phyloP scores from a whole-genome alignment of 192 early-diverging fungal species.

The Geranomyces variabilis region DNA sequence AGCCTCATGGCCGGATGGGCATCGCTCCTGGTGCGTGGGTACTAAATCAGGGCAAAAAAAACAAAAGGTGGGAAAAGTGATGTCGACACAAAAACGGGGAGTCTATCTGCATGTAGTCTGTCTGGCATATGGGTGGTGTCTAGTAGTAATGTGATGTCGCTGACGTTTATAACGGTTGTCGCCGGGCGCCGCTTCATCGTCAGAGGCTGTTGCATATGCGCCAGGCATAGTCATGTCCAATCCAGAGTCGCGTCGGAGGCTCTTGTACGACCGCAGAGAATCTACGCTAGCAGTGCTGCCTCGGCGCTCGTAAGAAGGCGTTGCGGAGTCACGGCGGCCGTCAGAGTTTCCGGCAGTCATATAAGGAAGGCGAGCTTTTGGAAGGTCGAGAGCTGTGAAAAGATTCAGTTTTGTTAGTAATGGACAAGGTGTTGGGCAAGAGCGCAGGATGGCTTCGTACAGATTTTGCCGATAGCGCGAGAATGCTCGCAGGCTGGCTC shows the following conservation, averaged over 20 bases:
- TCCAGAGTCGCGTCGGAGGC: not conserved
- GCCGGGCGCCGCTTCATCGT: not conserved
- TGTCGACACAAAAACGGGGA: too few relatives aligned
- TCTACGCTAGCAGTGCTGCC: constrained; percentile 4
- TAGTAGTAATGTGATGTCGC: constrained; percentile 3
- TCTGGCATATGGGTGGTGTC: constrained; percentile 13
- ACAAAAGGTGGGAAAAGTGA: too few relatives aligned
- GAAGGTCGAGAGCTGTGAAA: constrained; percentile 33
- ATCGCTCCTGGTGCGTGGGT: too few relatives aligned
- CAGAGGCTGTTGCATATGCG: not conserved
- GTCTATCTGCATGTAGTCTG: constrained; percentile 2
- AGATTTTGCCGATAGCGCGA: constrained; percentile 55
- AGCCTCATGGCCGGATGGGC: too few relatives aligned
- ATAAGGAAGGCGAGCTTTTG: constrained; percentile 34
- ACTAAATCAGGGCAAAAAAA: too few relatives aligned
- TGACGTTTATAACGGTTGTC: not conserved
- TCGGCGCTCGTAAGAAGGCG: not conserved
- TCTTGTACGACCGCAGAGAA: not conserved
- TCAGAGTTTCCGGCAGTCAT: constrained; percentile 20
- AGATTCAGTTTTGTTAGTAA: not conserved
- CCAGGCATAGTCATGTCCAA: constrained; percentile 12
- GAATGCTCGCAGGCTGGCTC: constrained; percentile 62
- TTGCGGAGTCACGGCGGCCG: not conserved
- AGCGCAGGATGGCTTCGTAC: constrained; percentile 12
- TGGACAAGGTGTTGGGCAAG: not conserved